Evolutionary conservation across 257 asterid species (phyloP), one percentile per base, ranked within the genome.

Genomic region (Solanum medicagineum): DNA sequence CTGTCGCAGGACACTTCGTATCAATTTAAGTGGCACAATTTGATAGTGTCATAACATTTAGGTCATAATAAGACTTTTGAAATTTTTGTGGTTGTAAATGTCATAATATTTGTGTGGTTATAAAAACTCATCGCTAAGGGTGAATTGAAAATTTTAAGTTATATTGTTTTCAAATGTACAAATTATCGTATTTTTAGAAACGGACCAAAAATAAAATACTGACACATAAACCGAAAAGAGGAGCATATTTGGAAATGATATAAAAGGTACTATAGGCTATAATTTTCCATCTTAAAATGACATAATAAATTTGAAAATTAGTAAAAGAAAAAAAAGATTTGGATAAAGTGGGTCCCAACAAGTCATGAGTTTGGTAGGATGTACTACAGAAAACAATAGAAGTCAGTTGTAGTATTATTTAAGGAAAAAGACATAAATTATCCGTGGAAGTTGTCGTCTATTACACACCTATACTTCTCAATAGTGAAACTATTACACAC

Each of bases 1-100:
- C 99, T 95, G 92, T 57, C 59, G 73, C 84, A 84, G 81, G 87
- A 66, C 59, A 42, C 6, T 65, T 10, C 4, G 14, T 68, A 32
- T 32, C 49, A 32, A 68, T 4, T 69, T n/a, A 69, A 17, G 53
- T 36, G 79, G 26, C 53, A 69, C 10, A 10, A 36, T 40, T 69
- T 69, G 53, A 40, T 45, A 16, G 15, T 69, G 53, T 69, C 79
- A 19, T 40, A 17, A 17, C 53, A 69, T 40, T 69, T 69, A 51
- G 15, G 26, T 19, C 26, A 69, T 15, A 19, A 36, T 19, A 69
- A 69, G 53, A 40, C 79, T 69, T 69, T 19, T 36, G 26, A 36
- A 69, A 69, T 40, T 17, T 69, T 17, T 69, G 53, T 69, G 16
- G 5, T 69, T 19, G 40, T 69, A 9, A 19, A 40, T 69, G 22